These are phyloP conservation scores for Pseudogymnoascus sp. DNA, from an alignment of 2,329 filamentous ascomycete genomes.

Conservation along the genomic window DNA sequence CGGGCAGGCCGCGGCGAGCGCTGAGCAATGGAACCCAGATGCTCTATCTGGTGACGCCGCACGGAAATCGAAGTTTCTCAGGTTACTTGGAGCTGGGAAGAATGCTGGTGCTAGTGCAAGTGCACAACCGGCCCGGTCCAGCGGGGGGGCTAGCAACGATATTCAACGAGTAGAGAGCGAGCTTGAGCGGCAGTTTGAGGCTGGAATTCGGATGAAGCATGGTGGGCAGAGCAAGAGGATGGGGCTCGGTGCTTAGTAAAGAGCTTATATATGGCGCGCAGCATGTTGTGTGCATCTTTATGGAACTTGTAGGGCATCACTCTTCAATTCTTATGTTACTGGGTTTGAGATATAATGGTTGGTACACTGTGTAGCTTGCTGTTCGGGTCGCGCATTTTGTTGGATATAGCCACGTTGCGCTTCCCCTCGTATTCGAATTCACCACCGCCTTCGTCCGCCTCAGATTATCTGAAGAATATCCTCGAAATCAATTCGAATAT, in stretches of 20 bases:
- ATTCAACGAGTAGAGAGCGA: conserved; percentile 26
- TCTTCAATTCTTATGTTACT: conserved; percentile 2
- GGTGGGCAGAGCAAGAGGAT: conserved; percentile 28
- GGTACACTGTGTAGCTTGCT: not conserved
- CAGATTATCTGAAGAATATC: conserved; percentile 24
- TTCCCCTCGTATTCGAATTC: conserved; percentile 3
- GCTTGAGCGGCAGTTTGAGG: conserved; percentile 29
- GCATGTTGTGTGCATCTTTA: not conserved
- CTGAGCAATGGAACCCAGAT: conserved; percentile 24
- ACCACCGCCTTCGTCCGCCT: not conserved
- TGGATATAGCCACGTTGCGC: conserved; percentile 7
- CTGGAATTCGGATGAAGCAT: conserved; percentile 30
- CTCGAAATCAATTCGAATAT: conserved; percentile 30
- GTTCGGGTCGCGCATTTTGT: conserved; percentile 1
- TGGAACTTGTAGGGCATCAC: not conserved
- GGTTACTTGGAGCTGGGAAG: conserved; percentile 27
- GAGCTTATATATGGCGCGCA: not conserved
- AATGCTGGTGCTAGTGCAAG: not conserved
- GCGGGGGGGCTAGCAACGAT: not conserved
- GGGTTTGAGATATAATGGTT: not conserved
- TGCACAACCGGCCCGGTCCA: conserved; percentile 9
- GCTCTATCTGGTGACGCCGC: conserved; percentile 24
- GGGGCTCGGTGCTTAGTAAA: conserved; percentile 27
- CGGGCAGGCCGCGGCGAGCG: not conserved
- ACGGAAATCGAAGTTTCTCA: conserved; percentile 28